A percentile compares a stretch with the other conserved stretches of the same genome.
Evolutionary conservation across 441 rosid species (phyloP).

Genomic region (Jatropha podagrica): DNA sequence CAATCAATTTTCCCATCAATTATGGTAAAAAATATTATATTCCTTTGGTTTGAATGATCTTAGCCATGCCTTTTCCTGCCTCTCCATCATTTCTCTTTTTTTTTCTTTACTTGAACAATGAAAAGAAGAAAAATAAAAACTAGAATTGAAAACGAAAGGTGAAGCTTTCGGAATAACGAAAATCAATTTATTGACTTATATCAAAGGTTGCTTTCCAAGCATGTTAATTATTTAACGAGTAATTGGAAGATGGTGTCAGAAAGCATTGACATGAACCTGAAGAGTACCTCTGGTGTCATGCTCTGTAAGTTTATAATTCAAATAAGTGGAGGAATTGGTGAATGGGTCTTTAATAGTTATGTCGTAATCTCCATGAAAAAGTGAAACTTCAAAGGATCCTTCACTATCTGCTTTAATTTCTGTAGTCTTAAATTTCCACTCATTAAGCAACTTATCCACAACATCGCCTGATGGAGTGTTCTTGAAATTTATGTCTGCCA

Average conservation of each 20-base stretch:
- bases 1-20: too few relatives aligned
- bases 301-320: conserved; percentile 35
- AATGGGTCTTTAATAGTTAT: conserved; percentile 40
- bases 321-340: conserved; percentile 27
- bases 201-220: too few relatives aligned
- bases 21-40: too few relatives aligned
- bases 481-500: conserved; percentile 50
- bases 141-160: too few relatives aligned
- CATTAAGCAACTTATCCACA: conserved; percentile 58
- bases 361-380: conserved; percentile 60
- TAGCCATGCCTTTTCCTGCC: too few relatives aligned
- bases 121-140: too few relatives aligned
- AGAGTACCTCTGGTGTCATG: conserved; percentile 11
- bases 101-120: too few relatives aligned
- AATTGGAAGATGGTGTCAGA: background rate
- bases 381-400: conserved; percentile 36
- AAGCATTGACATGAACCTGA: conserved; percentile 14
- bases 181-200: too few relatives aligned
- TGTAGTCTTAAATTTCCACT: conserved; percentile 40
- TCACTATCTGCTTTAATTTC: conserved; percentile 24
- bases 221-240: too few relatives aligned
- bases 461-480: conserved; percentile 62
- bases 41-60: too few relatives aligned
- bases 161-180: too few relatives aligned
- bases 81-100: too few relatives aligned